Conservation (phyloP, 2,329 filamentous ascomycete genomes). For the Alternaria sp. region DNA sequence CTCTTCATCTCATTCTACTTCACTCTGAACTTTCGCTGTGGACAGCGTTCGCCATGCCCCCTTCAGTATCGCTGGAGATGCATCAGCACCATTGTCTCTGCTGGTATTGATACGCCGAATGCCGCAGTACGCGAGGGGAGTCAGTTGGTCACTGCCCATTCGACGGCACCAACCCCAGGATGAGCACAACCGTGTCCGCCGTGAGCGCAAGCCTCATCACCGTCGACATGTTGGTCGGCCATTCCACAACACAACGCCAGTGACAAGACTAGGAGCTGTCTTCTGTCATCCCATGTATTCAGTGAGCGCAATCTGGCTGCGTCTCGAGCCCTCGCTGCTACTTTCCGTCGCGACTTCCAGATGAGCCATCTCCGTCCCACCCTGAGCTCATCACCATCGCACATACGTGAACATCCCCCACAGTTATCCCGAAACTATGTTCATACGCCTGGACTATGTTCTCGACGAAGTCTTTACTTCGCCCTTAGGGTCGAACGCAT, state of each 20-base stretch:
- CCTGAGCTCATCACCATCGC: background rate
- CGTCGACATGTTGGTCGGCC: background rate
- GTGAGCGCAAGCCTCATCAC: conserved; percentile 9
- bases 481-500: conserved; percentile 30
- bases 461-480: background rate
- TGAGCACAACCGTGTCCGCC: conserved; percentile 48
- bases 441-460: background rate
- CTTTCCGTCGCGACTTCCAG: background rate
- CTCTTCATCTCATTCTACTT: background rate
- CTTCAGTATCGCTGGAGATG: background rate
- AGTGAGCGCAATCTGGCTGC: background rate
- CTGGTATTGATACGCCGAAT: background rate
- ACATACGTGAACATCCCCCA: background rate
- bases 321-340: background rate
- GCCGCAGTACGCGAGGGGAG: background rate
- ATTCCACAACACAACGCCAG: background rate
- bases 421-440: background rate
- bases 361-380: background rate
- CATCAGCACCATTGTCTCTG: background rate
- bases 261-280: background rate
- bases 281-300: background rate
- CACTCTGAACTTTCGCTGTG: background rate
- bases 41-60: background rate
- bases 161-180: conserved; percentile 22
- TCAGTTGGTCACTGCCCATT: background rate